Base-by-base conservation (phyloP, 768 basidiomycete species). In the Lentinula edodes region DNA sequence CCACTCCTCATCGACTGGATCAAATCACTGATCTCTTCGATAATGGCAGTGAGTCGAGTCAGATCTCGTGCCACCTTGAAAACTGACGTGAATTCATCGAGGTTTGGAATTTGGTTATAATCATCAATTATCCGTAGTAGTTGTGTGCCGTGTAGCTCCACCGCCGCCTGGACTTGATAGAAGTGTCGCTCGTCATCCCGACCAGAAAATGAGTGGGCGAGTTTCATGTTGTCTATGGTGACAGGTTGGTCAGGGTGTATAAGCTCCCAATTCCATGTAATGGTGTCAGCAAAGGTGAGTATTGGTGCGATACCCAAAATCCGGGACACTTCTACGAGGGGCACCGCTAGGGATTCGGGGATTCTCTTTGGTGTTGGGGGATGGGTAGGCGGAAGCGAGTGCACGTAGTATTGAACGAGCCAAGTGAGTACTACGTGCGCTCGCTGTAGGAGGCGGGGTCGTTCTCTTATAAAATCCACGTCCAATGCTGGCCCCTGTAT, bases 241-340 rank as follows among this genome's bases (percentile, higher is more conserved):
- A 86, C 74, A 48, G 90, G 88, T 41, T 78, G 70, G 20, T 73
- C 71, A 23, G 87, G 78, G 68, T 89, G 77, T 59, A 83, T 70
- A 46, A 84, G 77, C 41, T 85, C 84, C 81, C 84, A 89, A 70
- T 98, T 97, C 93, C 93, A 99, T 1, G 98, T 81, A 13, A 99
- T 95, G 16, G 92, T 94, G 71, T 97, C 96, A 32, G 95, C 91
- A 70, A 94, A 99, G 0, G 95, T 99, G 65, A 98, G 79, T 64
- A 99, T 85, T 4, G 96, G 96, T 6, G 95, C 94, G n/a, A 95
- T 87, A 56, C 85, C 86, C 45, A 99, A 81, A 56, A 81, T 73
- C 9, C 80, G 80, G 13, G 93, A 96, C 52, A 96, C 85, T 16
- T 80, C 69, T 34, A 91, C 82, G 34, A 97, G 79, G 0, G 96